Evolutionary conservation across 176 grass and related monocot species (phyloP), one percentile per base, ranked within the genome.

Genomic region (bread wheat (Triticum aestivum)): DNA sequence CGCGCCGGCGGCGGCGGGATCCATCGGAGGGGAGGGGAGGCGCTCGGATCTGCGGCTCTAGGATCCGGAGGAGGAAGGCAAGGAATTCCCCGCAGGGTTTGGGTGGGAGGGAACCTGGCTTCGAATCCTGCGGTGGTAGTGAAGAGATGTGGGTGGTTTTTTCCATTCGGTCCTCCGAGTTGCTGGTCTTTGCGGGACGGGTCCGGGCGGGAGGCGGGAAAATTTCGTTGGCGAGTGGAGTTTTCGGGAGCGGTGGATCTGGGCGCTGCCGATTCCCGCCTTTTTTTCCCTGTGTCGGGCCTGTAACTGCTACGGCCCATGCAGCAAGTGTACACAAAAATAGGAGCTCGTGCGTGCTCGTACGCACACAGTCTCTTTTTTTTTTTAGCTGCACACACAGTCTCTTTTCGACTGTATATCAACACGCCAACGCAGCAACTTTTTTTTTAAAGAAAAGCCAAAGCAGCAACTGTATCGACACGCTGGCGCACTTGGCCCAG

Each of bases 161-260:
- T 90, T 23, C 69, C 69, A 77, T 69, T 79, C 44, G 83, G 83
- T 86, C 23, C 80, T 86, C 47, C 1, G 17, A 0, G 44, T 71
- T 23, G 23, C 56, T 52, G 0, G 27, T 44, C 89, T 64, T 82
- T 39, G 38, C 13, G 52, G 18, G 61, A 32, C 58, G 14, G 27
- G 75, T 61, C 23, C 45, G 45, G 5, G 39, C 26, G 6, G 70
- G 65, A 82, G 91, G 95, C 91, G 91, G 93, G 93, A 92, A 95
- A 89, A 56, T 14, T 65, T 82, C 82, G 65, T 75, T 49, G 35
- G 49, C 2, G 0, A 18, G 44, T 23, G 65, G 42, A 65, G 47
- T 41, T 82, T 81, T 86, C 1, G 49, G 72, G 47, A 79, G 81
- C 79, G 78, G 34, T 42, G 67, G 65, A 73, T 64, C 26, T 30